Base-by-base conservation (phyloP, 225 moss, liverwort and hornwort species). In the Bryum argenteum region DNA sequence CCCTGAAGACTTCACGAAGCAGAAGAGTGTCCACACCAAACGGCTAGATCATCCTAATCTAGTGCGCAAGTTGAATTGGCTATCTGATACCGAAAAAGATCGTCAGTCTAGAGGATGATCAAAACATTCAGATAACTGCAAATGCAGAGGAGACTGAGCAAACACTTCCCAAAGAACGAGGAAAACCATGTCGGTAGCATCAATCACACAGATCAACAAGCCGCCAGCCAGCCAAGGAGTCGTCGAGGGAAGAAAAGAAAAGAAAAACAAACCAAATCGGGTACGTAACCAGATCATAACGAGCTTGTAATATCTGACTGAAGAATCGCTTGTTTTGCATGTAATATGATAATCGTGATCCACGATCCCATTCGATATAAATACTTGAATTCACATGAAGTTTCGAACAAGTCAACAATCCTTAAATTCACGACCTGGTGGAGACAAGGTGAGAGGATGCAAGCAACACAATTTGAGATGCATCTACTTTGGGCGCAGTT, bases 21-120 rank as follows among this genome's bases (percentile, higher is more conserved):
- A 86, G 70, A 86, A 75, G 80, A 86, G 83, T n/a, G 72, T 86
- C 86, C 62, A 72, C 54, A 57, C 54, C 83, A 78, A 66, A 75
- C 71, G 80, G 69, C 71, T 61, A 78, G 80, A 77, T 64, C 65
- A 60, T 57, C 71, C 78, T 67, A 23, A 74, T 17, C 67, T 79
- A 61, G 61, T 63, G 65, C 73, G 67, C 53, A 82, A 71, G 71
- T 43, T 74, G 60, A 77, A 65, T 24, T 82, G 79, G 82, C 69
- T 77, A 56, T 71, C 80, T 55, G 61, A 77, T 23, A 57, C 16
- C 38, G 67, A 37, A 38, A 23, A 70, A 19, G 62, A 72, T 22
- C 54, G 70, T 66, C n/a, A n/a, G n/a, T n/a, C 55, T 66, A n/a
- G 58, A 26, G 43, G 52, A 38, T 66, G 62, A 67, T 78, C 71